phyloP scores from a whole-genome alignment of 768 basidiomycete species.

The Royoungia palumana region DNA sequence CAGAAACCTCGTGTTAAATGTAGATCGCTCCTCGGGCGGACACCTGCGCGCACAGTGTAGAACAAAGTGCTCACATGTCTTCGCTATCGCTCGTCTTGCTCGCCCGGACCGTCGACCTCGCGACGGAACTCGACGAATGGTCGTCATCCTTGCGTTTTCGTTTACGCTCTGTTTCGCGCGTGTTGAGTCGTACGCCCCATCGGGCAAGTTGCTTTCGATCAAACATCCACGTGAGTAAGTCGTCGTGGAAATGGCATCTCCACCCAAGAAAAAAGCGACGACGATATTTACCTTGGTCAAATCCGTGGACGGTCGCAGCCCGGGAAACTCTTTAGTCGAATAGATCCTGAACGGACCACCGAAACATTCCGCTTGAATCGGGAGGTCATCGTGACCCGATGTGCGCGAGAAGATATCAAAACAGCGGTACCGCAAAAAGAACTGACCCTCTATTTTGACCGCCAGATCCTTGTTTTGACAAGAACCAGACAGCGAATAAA shows the following conservation, averaged over 20 bases:
- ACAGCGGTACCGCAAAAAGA: slow-evolving; percentile 66
- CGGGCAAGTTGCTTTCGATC: slow-evolving; percentile 31
- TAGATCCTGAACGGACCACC: slow-evolving; percentile 68
- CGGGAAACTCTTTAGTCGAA: slow-evolving; percentile 74
- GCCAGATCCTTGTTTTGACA: slow-evolving; percentile 53
- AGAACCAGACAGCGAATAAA: too few relatives aligned
- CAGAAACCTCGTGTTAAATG: not conserved
- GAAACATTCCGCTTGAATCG: slow-evolving; percentile 60
- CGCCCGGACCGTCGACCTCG: slow-evolving; percentile 1
- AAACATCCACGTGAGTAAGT: slow-evolving; percentile 2
- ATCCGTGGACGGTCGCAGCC: slow-evolving; percentile 63
- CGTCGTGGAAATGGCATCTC: not conserved
- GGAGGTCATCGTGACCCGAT: slow-evolving; percentile 29
- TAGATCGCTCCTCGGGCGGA: not conserved
- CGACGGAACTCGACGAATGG: slow-evolving; percentile 2
- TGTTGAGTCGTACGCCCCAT: slow-evolving; percentile 35
- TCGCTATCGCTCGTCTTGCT: slow-evolving; percentile 26
- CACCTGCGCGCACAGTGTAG: not conserved
- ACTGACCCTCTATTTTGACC: slow-evolving; percentile 62
- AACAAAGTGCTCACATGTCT: slow-evolving; percentile 11
- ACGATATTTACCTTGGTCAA: slow-evolving; percentile 52
- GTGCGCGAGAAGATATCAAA: slow-evolving; percentile 55
- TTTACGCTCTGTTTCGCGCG: slow-evolving; percentile 36
- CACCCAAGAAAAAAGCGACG: too few relatives aligned
- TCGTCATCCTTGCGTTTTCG: slow-evolving; percentile 30